A percentile compares a stretch with the other conserved stretches of the same genome.
Conservation (phyloP, 2,329 filamentous ascomycete species). For the Talaromyces sp. region DNA sequence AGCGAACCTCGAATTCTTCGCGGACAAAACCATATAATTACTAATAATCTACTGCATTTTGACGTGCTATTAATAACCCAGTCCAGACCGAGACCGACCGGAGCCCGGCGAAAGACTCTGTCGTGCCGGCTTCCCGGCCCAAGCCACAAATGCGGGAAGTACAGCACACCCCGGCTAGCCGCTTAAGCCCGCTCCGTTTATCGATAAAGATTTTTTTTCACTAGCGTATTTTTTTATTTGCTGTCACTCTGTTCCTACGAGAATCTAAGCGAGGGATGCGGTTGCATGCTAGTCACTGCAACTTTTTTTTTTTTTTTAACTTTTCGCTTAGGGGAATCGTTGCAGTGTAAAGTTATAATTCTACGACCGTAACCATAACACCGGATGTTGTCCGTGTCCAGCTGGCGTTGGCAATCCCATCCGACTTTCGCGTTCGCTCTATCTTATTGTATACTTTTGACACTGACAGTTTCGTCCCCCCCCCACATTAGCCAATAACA, state of each 20-base stretch:
- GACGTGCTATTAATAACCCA: neutral
- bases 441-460: neutral
- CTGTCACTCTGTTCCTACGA: neutral
- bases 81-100: no score
- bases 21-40: neutral
- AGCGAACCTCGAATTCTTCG: neutral
- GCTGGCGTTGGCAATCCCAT: neutral
- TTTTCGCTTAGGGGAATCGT: neutral
- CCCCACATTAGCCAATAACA: neutral
- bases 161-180: no score
- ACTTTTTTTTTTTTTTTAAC: no score
- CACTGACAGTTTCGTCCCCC: no score
- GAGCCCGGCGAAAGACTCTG: neutral
- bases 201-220: neutral
- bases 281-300: neutral
- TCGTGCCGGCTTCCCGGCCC: neutral
- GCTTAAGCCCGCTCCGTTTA: neutral
- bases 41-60: neutral
- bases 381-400: neutral
- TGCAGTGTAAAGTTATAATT: neutral
- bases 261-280: neutral
- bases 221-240: neutral
- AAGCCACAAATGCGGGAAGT: neutral
- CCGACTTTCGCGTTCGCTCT: no score
- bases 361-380: neutral